A percentile compares a stretch with the other conserved stretches of the same genome.
phyloP scores from a whole-genome alignment of 2,329 filamentous ascomycete genomes.

The Claviceps lovelessii region DNA sequence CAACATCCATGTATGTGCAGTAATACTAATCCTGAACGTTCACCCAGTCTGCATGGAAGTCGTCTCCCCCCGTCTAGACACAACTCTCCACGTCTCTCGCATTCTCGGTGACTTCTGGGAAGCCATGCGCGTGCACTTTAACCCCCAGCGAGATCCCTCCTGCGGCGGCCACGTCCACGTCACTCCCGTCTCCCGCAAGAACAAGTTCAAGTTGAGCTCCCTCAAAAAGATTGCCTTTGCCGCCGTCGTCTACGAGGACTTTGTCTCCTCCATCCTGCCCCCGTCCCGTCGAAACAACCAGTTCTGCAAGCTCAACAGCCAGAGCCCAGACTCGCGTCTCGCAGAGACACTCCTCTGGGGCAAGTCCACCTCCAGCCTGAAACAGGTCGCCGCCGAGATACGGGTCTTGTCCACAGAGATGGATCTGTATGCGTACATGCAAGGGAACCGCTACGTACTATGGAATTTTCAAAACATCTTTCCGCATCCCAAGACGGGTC shows the following conservation, averaged over 20 bases:
- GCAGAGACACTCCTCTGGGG: constrained; percentile 15
- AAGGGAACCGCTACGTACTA: constrained; percentile 24
- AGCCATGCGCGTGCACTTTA: constrained; percentile 27
- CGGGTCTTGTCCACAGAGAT: constrained; percentile 12
- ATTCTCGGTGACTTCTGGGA: constrained; percentile 27
- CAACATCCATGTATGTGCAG: too few relatives aligned
- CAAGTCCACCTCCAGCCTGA: constrained; percentile 13
- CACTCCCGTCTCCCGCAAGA: constrained; percentile 19
- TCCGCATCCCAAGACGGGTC: constrained; percentile 21
- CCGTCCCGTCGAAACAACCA: constrained; percentile 20
- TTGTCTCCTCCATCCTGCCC: constrained; percentile 19
- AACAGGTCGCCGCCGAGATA: constrained; percentile 18
- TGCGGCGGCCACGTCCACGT: constrained; percentile 28
- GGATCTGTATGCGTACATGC: constrained; percentile 24
- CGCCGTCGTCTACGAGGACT: constrained; percentile 21
- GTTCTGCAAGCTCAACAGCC: constrained; percentile 21
- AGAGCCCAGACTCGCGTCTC: constrained; percentile 18
- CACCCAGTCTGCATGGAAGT: constrained; percentile 26
- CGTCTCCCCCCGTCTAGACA: constrained; percentile 25
- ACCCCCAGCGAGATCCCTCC: constrained; percentile 19
- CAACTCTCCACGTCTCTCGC: constrained; percentile 16
- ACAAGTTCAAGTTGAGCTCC: constrained; percentile 21
- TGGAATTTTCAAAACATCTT: constrained; percentile 28
- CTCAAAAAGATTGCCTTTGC: constrained; percentile 25
- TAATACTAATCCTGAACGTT: neutral